Conservation (phyloP, 139 green algal genomes). For the Chlamydomonas sp. region DNA sequence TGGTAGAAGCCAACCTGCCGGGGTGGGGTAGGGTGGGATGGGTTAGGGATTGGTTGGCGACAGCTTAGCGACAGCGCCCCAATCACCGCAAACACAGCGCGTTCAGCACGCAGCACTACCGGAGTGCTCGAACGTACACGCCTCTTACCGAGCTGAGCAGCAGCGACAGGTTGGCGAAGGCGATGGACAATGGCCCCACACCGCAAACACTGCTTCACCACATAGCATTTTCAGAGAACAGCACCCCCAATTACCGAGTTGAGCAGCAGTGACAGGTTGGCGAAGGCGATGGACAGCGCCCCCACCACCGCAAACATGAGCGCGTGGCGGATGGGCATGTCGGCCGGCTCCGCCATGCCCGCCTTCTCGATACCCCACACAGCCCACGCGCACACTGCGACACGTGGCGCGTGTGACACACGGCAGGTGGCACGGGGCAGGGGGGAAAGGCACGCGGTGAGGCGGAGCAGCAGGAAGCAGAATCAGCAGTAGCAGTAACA, state of each 20-base stretch:
- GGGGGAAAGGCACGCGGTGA: neutral
- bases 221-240: too few species aligned
- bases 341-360: neutral
- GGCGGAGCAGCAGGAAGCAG: neutral
- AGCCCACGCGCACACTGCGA: constrained; percentile 6
- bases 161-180: constrained; percentile 61
- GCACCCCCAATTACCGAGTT: constrained; percentile 24
- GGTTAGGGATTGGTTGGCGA: neutral
- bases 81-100: neutral
- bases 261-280: constrained; percentile 60
- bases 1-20: constrained; percentile 51
- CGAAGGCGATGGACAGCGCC: constrained; percentile 59
- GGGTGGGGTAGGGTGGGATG: neutral
- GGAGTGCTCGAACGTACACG: too few species aligned
- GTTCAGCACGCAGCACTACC: too few species aligned
- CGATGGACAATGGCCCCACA: constrained; percentile 63
- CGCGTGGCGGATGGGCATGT: constrained; percentile 4
- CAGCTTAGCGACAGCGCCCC: neutral
- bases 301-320: constrained; percentile 62
- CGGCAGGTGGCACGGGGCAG: too few species aligned
- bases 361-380: constrained; percentile 19
- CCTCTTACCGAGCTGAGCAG: constrained; percentile 38
- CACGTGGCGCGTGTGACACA: too few species aligned
- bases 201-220: constrained; percentile 41
- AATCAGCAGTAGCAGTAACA: constrained; percentile 2